Percentiles rank a stretch among this genome's conserved stretches.
These are phyloP conservation scores for Cladosporium sp. DNA, from an alignment of 2,329 filamentous ascomycete genomes.

Conservation along the genomic window DNA sequence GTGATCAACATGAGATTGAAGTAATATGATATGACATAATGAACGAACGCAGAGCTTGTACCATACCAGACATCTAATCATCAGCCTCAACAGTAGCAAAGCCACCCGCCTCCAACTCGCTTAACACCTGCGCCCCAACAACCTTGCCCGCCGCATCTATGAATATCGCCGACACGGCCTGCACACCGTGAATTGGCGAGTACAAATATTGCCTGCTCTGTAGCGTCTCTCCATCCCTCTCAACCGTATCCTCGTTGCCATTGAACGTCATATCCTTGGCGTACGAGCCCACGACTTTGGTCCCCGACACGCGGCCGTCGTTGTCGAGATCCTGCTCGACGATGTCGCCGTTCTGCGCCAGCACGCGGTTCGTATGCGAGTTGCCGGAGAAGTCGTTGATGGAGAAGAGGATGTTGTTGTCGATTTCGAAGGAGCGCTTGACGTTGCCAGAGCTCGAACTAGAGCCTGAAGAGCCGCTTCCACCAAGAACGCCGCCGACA, in stretches of 20 bases:
- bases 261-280: slow-evolving; percentile 53
- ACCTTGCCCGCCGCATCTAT: slow-evolving; percentile 16
- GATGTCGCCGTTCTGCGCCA: slow-evolving; percentile 59
- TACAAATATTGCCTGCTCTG: slow-evolving; percentile 21
- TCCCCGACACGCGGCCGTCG: slow-evolving; percentile 38
- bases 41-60: no score
- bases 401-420: slow-evolving; percentile 55
- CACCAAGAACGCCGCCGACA: slow-evolving; percentile 5
- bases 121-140: slow-evolving; percentile 18
- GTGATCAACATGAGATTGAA: no score
- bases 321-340: slow-evolving; percentile 51
- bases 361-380: slow-evolving; percentile 45
- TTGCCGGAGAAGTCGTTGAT: slow-evolving; percentile 50
- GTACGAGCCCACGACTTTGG: slow-evolving; percentile 53
- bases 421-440: slow-evolving; percentile 41
- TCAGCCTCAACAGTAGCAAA: slow-evolving; percentile 3
- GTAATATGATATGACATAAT: no score
- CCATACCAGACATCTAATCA: neutral
- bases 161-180: slow-evolving; percentile 19
- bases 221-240: slow-evolving; percentile 18
- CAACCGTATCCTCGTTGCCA: slow-evolving; percentile 25
- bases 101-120: slow-evolving; percentile 9
- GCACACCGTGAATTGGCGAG: slow-evolving; percentile 21
- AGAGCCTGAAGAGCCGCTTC: slow-evolving; percentile 19
- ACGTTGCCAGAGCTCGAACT: slow-evolving; percentile 29